Conservation (phyloP, 2,329 filamentous ascomycete species). For the Neodidymelliopsis sp. region DNA sequence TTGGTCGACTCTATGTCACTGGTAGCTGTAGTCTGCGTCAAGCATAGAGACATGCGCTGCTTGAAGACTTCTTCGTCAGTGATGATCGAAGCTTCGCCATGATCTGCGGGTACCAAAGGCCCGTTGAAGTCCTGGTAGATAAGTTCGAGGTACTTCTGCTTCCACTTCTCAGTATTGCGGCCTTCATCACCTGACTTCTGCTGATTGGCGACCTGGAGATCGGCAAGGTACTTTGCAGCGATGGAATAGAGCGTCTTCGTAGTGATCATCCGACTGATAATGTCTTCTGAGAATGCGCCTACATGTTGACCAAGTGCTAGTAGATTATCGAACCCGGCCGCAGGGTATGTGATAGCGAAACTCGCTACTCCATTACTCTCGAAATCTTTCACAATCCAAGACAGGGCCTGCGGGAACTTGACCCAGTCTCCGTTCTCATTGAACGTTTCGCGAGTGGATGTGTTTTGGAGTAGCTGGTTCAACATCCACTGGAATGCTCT, state of each 20-base stretch:
- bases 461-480: constrained; percentile 35
- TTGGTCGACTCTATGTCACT: neutral
- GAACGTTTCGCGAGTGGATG: constrained; percentile 42
- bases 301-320: constrained; percentile 29
- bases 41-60: constrained; percentile 18
- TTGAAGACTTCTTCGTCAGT: constrained; percentile 19
- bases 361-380: constrained; percentile 35
- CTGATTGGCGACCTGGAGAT: constrained; percentile 22
- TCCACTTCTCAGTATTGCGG: constrained; percentile 23
- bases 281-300: constrained; percentile 23
- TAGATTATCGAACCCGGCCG: constrained; percentile 36
- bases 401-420: constrained; percentile 34
- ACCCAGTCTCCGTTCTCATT: constrained; percentile 41
- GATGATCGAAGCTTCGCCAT: constrained; percentile 23
- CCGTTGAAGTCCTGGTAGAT: constrained; percentile 43
- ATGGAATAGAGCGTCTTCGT: constrained; percentile 37
- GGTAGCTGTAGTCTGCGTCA: neutral
- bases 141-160: constrained; percentile 33
- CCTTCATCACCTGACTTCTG: neutral
- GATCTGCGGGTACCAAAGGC: constrained; percentile 29
- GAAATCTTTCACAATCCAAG: constrained; percentile 40
- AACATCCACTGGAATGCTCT: constrained; percentile 41
- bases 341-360: constrained; percentile 43
- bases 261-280: constrained; percentile 17
- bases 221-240: constrained; percentile 33